A percentile compares a stretch with the other conserved stretches of the same genome.
phyloP scores from a whole-genome alignment of 2,329 filamentous ascomycete species.

The Aplosporella prunicola region DNA sequence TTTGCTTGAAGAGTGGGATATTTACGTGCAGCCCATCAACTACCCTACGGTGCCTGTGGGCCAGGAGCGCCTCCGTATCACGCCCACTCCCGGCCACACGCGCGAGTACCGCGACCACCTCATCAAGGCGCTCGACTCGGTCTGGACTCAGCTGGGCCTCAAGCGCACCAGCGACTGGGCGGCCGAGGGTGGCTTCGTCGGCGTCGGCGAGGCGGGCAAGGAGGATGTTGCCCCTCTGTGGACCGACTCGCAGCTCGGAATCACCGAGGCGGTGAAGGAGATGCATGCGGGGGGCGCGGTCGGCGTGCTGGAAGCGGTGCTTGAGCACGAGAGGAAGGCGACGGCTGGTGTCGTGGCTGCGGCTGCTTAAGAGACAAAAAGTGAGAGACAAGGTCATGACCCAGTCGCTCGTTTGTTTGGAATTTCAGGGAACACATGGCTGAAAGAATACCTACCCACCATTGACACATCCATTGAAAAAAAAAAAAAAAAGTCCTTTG shows the following conservation, averaged over 20 bases:
- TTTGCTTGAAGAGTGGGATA: constrained; percentile 78
- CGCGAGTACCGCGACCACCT: constrained; percentile 80
- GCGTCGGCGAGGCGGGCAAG: constrained; percentile 66
- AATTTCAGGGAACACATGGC: no score
- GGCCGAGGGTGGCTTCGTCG: constrained; percentile 83
- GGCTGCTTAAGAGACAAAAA: constrained; percentile 23
- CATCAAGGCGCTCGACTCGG: constrained; percentile 70
- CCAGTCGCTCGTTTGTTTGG: no score
- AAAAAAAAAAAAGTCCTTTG: no score
- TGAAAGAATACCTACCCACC: no score
- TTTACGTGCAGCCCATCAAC: constrained; percentile 98
- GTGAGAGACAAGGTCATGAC: no score
- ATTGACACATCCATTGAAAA: no score
- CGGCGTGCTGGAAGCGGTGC: constrained; percentile 39
- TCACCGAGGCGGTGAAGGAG: constrained; percentile 46
- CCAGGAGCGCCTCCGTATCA: constrained; percentile 94
- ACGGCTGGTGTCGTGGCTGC: constrained; percentile 35
- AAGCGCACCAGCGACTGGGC: constrained; percentile 93
- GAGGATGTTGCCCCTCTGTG: constrained; percentile 64
- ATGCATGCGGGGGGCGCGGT: constrained; percentile 41
- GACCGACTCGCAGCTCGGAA: constrained; percentile 79
- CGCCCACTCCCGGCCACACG: constrained; percentile 85
- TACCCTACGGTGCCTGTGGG: constrained; percentile 96
- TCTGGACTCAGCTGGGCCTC: constrained; percentile 81
- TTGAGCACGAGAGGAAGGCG: constrained; percentile 38